Evolutionary conservation across 805 yeast genomes (phyloP), one percentile per base, ranked within the genome.

Genomic region (Debaryomyces castellii): DNA sequence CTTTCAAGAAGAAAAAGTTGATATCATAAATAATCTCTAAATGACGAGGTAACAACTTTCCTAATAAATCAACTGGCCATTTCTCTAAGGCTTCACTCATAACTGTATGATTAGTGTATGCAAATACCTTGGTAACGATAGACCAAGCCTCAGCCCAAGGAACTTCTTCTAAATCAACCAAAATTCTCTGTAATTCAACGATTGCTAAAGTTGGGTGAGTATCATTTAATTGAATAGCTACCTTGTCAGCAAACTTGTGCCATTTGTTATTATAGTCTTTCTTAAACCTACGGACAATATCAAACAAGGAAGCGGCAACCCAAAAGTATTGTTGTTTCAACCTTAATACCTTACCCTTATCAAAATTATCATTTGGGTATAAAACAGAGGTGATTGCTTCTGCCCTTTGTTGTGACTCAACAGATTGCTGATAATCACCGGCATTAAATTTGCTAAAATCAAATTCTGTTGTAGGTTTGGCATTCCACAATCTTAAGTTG

Each of bases 281-380:
- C 67, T 89, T 85, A 71, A 87, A 90, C 60, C 97, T 80, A 63
- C 97, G 84, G 36, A 90, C 81, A 55, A 90, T 90, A 65, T 90
- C 97, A 58, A 87, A 89, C 55, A 91, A 77, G 12, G 96, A 88
- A 27, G 97, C 97, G 42, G 96, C 84, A 43, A 91, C 96, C 97
- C 97, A 90, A 71, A 90, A 91, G 69, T 89, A 91, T 69, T 90
- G 97, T 73, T 90, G 97, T 68, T 91, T 91, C 66, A 90, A 80
- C 63, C 97, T 82, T 61, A 90, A 77, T 64, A 89, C 96, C 68
- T 91, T 90, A 58, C 97, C 97, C 53, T 82, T 79, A 60, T 87
- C 86, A 64, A 90, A 91, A 67, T 90, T 91, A 65, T 90, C 97
- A 68, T 90, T 90, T 52, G 97, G 97, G 67, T 90, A 90, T 60